phyloP scores from a whole-genome alignment of 257 asterid species.

The Solanum chiquidenum region DNA sequence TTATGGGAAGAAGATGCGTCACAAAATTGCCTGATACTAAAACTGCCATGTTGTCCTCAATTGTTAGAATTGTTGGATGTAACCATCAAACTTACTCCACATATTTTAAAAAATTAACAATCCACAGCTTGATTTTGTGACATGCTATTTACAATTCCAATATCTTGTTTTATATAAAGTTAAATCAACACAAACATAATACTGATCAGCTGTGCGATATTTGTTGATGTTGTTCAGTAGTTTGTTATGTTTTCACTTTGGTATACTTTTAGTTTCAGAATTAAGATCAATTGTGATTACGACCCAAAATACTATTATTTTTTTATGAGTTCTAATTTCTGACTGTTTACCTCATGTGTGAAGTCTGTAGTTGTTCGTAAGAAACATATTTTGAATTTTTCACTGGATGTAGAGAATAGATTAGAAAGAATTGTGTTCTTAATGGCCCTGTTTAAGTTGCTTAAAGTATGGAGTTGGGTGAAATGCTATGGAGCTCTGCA shows the following conservation, averaged over 20 bases:
- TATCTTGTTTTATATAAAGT: not conserved
- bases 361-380: not conserved
- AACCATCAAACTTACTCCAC: not conserved
- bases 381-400: not conserved
- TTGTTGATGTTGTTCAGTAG: not conserved
- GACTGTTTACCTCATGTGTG: not conserved
- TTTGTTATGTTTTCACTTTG: not conserved
- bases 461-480: not conserved
- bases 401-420: not conserved
- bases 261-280: not conserved
- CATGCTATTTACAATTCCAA: not conserved
- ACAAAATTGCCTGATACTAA: not conserved
- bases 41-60: not conserved
- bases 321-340: not conserved
- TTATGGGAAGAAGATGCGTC: not conserved
- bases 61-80: not conserved
- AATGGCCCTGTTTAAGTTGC: not conserved
- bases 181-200: not conserved
- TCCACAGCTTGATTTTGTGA: not conserved
- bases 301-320: not conserved
- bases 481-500: not conserved
- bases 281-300: not conserved
- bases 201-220: not conserved
- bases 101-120: not conserved
- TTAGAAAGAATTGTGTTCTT: not conserved